These are phyloP conservation scores for Yamadazyma kanchanaburiensis DNA, from an alignment of 1,139 yeast species.

Conservation along the genomic window DNA sequence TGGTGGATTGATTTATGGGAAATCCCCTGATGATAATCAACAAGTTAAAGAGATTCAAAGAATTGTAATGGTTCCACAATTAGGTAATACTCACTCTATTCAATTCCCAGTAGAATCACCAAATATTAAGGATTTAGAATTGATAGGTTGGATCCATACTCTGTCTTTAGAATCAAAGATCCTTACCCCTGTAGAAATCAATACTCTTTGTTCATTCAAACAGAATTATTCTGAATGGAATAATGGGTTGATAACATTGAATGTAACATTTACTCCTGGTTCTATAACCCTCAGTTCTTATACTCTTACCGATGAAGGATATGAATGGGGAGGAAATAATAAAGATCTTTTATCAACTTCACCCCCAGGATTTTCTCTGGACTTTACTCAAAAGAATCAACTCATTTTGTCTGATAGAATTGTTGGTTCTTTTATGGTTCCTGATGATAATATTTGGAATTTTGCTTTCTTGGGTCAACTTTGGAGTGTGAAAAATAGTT, in stretches of 20 bases:
- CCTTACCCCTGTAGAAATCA: slow-evolving; percentile 70
- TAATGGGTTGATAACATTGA: slow-evolving; percentile 50
- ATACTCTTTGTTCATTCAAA: slow-evolving; percentile 53
- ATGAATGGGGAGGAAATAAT: slow-evolving; percentile 72
- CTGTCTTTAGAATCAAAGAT: slow-evolving; percentile 58
- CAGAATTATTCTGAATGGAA: slow-evolving; percentile 26
- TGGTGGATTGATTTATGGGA: slow-evolving; percentile 79
- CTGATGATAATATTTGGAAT: slow-evolving; percentile 86
- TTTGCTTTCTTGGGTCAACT: slow-evolving; percentile 85
- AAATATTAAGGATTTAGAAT: slow-evolving; percentile 43
- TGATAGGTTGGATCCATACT: slow-evolving; percentile 83
- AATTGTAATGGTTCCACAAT: slow-evolving; percentile 83
- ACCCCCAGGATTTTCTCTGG: slow-evolving; percentile 63
- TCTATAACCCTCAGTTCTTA: slow-evolving; percentile 75
- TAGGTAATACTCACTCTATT: slow-evolving; percentile 68
- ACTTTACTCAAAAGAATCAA: slow-evolving; percentile 64
- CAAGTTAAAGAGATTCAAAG: slow-evolving; percentile 75
- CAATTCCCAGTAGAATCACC: slow-evolving; percentile 57
- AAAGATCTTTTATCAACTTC: slow-evolving; percentile 49
- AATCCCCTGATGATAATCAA: slow-evolving; percentile 64
- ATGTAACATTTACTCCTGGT: slow-evolving; percentile 79
- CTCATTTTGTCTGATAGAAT: slow-evolving; percentile 72
- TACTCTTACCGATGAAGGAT: slow-evolving; percentile 60
- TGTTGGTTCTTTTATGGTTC: slow-evolving; percentile 83
- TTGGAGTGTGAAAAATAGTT: slow-evolving; percentile 64